Evolutionary conservation across 2,329 filamentous ascomycete species (phyloP), one percentile per base, ranked within the genome.

Genomic region (Colletotrichum lentis): DNA sequence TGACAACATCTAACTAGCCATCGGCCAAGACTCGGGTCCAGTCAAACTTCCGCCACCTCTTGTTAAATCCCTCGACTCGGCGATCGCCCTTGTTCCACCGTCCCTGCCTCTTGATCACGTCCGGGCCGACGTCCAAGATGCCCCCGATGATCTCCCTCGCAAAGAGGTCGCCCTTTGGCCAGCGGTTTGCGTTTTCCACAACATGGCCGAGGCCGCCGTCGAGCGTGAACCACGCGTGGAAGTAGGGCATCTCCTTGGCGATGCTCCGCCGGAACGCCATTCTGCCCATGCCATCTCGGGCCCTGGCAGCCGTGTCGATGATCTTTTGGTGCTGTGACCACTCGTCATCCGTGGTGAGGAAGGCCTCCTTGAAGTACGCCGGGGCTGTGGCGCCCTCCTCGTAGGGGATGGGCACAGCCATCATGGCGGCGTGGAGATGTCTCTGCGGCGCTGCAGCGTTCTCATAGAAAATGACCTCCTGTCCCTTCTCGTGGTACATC

Each of bases 191-290:
- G 73, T 99, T 92, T 79, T 99, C 96, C 0, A 99, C 92, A 10
- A 99, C 84, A 77, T 99, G 96, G 0, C 93, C 96, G 71, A 99
- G 80, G 0, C 96, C 96, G 2, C 96, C 96, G 76, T 99, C 94
- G 1, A 99, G 82, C 60, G 89, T 88, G 76, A 98, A 98, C 94
- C 95, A 99, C 22, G 90, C 95, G 77, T 99, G 96, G 75, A 99
- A 99, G 78, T 99, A 99, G 0, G 96, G 95, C 92, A 96, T 95
- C 82, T 99, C 95, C 80, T 96, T 97, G 14, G 92, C 93, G 69
- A 99, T 83, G 22, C 87, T 91, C 64, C 89, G 86, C 1, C 95
- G 86, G 77, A 99, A 99, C 1, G 96, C 94, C 61, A 86, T 79
- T 74, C 91, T 91, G 0, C 95, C 96, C 70, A 93, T 78, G 0